Percentiles rank a stretch among this genome's conserved stretches.
Evolutionary conservation across 192 early-diverging fungal genomes (phyloP).

Genomic region (Gonapodya sp.): DNA sequence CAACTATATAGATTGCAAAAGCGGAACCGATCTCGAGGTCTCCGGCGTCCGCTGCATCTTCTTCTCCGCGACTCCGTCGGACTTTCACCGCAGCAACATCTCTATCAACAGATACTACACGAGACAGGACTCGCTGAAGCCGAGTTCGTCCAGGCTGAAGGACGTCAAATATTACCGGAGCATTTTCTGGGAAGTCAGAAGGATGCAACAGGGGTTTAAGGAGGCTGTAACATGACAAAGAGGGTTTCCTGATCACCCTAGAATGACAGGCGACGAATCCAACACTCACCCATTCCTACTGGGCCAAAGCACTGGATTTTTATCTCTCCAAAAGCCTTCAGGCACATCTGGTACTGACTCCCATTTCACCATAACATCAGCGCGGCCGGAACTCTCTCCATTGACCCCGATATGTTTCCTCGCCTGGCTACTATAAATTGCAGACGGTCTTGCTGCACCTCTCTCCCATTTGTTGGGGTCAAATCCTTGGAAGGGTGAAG

Average conservation of each 20-base stretch:
- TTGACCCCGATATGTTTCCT: background rate
- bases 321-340: conserved; percentile 32
- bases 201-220: background rate
- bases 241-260: conserved; percentile 26
- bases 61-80: conserved; percentile 25
- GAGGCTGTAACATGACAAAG: background rate
- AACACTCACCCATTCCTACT: conserved; percentile 30
- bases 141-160: conserved; percentile 35
- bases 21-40: background rate
- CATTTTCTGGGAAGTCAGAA: conserved; percentile 40
- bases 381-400: background rate
- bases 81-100: conserved; percentile 41
- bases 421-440: background rate
- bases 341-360: conserved; percentile 16
- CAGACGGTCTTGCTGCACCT: background rate
- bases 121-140: conserved; percentile 34
- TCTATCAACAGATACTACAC: conserved; percentile 36
- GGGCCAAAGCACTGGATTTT: conserved; percentile 45
- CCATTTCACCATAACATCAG: background rate
- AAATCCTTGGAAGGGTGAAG: conserved; percentile 7
- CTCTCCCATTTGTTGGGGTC: conserved; percentile 12
- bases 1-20: conserved; percentile 12
- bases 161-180: conserved; percentile 46
- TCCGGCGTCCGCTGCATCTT: conserved; percentile 5
- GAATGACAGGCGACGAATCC: conserved; percentile 3